Percentiles rank a stretch among this genome's conserved stretches.
Conservation (phyloP, 768 basidiomycete genomes). For the Lentinula sp. region DNA sequence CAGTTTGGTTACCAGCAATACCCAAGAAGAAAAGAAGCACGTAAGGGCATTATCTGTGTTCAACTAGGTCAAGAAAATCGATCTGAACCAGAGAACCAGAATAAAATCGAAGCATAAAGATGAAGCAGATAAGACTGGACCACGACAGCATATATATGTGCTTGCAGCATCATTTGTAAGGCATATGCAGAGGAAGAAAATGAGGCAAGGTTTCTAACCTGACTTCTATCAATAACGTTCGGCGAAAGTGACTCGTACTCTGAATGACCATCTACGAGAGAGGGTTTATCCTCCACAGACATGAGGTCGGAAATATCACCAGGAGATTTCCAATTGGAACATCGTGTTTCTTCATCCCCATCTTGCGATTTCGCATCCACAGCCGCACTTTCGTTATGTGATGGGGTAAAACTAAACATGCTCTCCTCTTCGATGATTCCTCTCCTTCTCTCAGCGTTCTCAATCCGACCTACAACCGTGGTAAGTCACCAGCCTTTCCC, state of each 20-base stretch:
- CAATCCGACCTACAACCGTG: neutral
- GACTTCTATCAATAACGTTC: neutral
- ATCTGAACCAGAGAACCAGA: neutral
- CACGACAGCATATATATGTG: neutral
- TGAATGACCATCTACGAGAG: neutral
- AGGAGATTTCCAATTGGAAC: neutral
- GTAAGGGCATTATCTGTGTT: neutral
- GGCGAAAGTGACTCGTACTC: neutral
- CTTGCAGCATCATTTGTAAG: neutral
- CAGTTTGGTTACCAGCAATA: neutral
- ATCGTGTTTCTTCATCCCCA: neutral
- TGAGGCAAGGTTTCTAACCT: neutral
- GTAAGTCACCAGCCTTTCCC: neutral
- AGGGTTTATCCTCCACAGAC: neutral
- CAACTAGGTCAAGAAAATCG: neutral
- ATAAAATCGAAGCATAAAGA: neutral
- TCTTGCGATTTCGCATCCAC: neutral
- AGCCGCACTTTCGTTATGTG: neutral
- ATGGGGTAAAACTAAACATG: neutral
- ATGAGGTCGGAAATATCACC: neutral
- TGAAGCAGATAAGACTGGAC: neutral
- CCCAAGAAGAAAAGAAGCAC: neutral
- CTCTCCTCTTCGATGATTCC: neutral
- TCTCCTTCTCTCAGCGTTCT: neutral
- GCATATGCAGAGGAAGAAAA: neutral